These are phyloP conservation scores for Psilocybe mexicana DNA, from an alignment of 1,284 basidiomycete genomes.

Conservation along the genomic window DNA sequence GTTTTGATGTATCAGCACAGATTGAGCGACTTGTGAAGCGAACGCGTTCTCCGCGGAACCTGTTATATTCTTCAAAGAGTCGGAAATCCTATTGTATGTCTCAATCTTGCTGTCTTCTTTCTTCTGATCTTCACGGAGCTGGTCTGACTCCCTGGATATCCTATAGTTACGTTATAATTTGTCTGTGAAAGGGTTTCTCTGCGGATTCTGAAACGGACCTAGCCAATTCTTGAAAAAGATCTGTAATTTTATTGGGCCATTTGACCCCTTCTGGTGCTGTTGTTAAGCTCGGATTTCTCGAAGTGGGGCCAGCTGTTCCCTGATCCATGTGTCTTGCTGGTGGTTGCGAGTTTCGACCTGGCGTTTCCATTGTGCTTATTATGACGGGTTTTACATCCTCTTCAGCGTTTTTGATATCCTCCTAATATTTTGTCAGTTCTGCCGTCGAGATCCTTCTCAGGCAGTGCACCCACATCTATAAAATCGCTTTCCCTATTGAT, in stretches of 20 bases:
- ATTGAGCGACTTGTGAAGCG: conserved; percentile 44
- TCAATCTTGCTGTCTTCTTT: conserved; percentile 43
- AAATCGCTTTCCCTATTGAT: neutral
- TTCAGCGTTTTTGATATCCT: neutral
- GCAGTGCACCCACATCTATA: neutral
- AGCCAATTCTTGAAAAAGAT: conserved; percentile 38
- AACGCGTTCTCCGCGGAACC: conserved; percentile 40
- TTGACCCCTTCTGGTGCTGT: conserved; percentile 1
- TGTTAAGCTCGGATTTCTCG: too few relatives aligned
- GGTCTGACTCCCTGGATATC: conserved; percentile 43
- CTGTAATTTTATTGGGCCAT: conserved; percentile 17
- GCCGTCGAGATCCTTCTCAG: too few relatives aligned
- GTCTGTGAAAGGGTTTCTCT: neutral
- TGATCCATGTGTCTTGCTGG: neutral
- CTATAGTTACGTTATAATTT: conserved; percentile 27
- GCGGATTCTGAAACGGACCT: conserved; percentile 33
- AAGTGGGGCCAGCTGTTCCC: too few relatives aligned
- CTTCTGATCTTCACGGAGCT: conserved; percentile 41
- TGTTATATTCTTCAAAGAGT: conserved; percentile 45
- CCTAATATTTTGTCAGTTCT: neutral
- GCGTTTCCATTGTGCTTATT: neutral
- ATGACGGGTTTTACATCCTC: neutral
- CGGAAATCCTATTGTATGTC: conserved; percentile 48
- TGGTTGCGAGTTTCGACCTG: neutral
- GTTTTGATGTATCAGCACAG: conserved; percentile 42